phyloP scores from a whole-genome alignment of 169 alveolate species.

The Miamiensis avidus region DNA sequence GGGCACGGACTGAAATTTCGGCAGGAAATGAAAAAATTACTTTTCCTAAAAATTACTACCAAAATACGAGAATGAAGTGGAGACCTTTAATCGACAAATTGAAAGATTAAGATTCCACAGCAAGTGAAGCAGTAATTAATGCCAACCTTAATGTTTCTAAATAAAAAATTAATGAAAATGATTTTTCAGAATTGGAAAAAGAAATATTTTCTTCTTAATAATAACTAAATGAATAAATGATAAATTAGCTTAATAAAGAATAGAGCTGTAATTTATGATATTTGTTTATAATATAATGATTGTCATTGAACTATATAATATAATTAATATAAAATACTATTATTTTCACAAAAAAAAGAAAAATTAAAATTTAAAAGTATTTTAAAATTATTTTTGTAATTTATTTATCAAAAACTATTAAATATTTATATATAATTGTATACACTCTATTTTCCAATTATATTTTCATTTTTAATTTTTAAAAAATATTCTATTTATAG shows the following conservation, averaged over 20 bases:
- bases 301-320: background rate
- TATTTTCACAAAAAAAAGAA: too few species aligned
- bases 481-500: too few species aligned
- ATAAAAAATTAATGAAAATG: background rate
- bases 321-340: too few species aligned
- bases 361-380: too few species aligned
- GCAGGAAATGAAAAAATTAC: conserved; percentile 33
- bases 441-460: too few species aligned
- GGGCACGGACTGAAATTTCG: conserved; percentile 29
- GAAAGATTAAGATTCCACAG: background rate
- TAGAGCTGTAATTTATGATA: background rate
- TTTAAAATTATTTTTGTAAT: too few species aligned
- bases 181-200: background rate
- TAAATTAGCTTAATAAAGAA: too few species aligned
- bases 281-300: too few species aligned
- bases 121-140: background rate
- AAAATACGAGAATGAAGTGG: conserved; percentile 26
- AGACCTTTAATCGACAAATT: conserved; percentile 17
- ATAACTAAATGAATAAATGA: too few species aligned
- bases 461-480: too few species aligned
- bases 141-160: background rate
- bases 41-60: conserved; percentile 24
- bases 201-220: background rate
- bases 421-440: too few species aligned
- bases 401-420: too few species aligned